Percentiles rank a stretch among this genome's conserved stretches.
Evolutionary conservation across 2,329 filamentous ascomycete genomes (phyloP).

Genomic region (Purpureocillium takamizusanense): DNA sequence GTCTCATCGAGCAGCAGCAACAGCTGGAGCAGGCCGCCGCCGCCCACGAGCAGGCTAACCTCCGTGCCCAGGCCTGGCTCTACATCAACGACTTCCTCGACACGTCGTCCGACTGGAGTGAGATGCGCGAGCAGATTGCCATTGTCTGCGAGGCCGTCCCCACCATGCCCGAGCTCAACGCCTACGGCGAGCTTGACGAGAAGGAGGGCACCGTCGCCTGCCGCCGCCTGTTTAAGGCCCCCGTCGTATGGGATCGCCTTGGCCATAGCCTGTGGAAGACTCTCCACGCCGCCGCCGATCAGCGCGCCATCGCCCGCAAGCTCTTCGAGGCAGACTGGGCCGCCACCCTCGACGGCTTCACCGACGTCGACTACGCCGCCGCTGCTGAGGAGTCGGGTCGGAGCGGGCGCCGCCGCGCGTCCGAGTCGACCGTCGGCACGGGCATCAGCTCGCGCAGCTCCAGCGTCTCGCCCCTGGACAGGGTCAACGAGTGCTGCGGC

Average conservation of each 20-base stretch:
- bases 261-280: slow-evolving; percentile 24
- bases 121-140: slow-evolving; percentile 22
- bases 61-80: slow-evolving; percentile 19
- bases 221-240: slow-evolving; percentile 26
- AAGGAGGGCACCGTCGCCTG: slow-evolving; percentile 25
- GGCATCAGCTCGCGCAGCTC: neutral
- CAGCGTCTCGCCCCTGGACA: neutral
- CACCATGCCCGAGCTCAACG: slow-evolving; percentile 22
- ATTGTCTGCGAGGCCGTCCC: slow-evolving; percentile 24
- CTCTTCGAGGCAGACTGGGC: slow-evolving; percentile 1
- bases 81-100: slow-evolving; percentile 22
- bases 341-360: neutral
- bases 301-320: slow-evolving; percentile 6
- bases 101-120: slow-evolving; percentile 16
- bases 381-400: too few species aligned
- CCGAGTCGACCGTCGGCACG: too few species aligned
- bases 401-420: too few species aligned
- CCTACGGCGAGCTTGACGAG: slow-evolving; percentile 21
- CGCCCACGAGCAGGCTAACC: slow-evolving; percentile 19
- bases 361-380: neutral
- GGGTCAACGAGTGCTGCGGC: neutral
- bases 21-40: slow-evolving; percentile 12
- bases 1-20: slow-evolving; percentile 10
- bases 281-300: slow-evolving; percentile 10
- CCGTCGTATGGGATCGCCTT: slow-evolving; percentile 28